Evolutionary conservation across 176 grass and related monocot species (phyloP).

Genomic region (Aegilops tauschii): DNA sequence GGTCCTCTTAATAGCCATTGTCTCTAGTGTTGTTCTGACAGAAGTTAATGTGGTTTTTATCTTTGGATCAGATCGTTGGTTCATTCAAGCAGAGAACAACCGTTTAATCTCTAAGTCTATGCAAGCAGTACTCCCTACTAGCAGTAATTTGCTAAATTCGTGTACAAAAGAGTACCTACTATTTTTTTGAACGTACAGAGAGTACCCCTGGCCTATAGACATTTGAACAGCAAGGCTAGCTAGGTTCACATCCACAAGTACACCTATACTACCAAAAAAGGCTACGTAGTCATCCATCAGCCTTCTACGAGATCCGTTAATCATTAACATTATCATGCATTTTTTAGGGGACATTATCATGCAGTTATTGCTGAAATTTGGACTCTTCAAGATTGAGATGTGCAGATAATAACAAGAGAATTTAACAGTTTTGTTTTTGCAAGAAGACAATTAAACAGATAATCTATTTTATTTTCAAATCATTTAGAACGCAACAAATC

Average conservation of each 20-base stretch:
- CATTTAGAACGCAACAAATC: background rate
- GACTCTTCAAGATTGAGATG: background rate
- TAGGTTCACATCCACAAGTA: constrained; percentile 9
- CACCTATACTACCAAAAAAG: constrained; percentile 18
- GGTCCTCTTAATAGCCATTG: constrained; percentile 32
- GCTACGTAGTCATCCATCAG: background rate
- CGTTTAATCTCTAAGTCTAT: too few species aligned
- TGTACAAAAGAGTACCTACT: too few species aligned
- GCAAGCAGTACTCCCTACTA: too few species aligned
- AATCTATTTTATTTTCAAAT: background rate
- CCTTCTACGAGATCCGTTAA: background rate
- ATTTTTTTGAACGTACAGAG: too few species aligned
- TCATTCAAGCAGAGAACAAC: too few species aligned
- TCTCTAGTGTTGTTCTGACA: constrained; percentile 39
- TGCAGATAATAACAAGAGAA: background rate
- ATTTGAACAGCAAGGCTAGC: constrained; percentile 11
- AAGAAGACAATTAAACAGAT: background rate
- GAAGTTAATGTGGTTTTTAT: constrained; percentile 31
- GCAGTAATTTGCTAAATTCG: too few species aligned
- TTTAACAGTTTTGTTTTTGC: background rate
- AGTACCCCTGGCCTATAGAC: background rate
- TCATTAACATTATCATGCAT: background rate
- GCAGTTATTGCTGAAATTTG: constrained; percentile 16
- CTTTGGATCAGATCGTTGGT: background rate
- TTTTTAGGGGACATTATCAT: background rate